Evolutionary conservation across 1,284 basidiomycete genomes (phyloP), one percentile per base, ranked within the genome.

Genomic region (Papiliotrema terrestris): DNA sequence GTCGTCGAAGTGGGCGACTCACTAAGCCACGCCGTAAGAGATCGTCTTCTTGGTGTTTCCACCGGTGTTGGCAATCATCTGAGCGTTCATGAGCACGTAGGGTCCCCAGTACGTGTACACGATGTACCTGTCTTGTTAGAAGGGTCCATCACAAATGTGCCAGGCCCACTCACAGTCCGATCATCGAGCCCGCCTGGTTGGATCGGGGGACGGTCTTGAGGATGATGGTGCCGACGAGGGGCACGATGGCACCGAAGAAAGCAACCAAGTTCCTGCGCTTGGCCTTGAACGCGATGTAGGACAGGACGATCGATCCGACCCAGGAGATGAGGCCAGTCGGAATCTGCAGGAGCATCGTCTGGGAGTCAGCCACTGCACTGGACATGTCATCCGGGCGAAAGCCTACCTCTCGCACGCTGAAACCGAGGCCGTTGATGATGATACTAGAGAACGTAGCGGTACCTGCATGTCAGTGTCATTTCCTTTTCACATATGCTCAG

Each of bases 281-380:
- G 8, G 36, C 63, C 52, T 65, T 63, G 44, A 53, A 53, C 0
- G 63, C 65, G 15, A 67, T 48, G 36, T 44, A 58, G 5, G 62
- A 54, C 46, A 67, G 61, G 32, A 66, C 14, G 32, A 73, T 54
- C 0, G 67, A 61, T 4, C 59, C 41, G 5, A 67, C 52, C 69
- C 67, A 71, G 9, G 56, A 59, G 37, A 73, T 60, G 14, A 71
- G 51, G 29, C 69, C 71, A 5, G 70, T 73, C 1, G 68, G 68
- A 45, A 69, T 68, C 20, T 52, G 58, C n/a, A 71, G 52, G 1
- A 69, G 54, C n/a, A 62, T 62, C 3, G 66, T 66, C 15, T 58
- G 37, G 5, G 48, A 48, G 29, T 49, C 37, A 49, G 36, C 36
- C 8, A 3, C 29, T 3, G 13, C 32, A 22, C n/a, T 23, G 4